phyloP scores from a whole-genome alignment of 306 rosid species.

The Herpetospermum pedunculosum region DNA sequence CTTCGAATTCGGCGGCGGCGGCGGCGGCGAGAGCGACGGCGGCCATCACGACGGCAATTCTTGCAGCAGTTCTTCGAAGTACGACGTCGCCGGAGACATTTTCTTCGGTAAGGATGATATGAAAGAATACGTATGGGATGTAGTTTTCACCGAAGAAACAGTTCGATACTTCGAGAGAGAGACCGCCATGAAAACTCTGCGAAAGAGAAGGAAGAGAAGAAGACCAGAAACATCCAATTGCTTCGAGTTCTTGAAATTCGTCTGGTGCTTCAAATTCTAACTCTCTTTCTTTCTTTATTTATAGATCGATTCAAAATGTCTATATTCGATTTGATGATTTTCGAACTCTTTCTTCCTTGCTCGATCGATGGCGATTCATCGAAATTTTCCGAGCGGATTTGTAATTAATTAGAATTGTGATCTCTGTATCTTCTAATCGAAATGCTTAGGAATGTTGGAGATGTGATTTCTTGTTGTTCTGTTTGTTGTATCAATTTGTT shows the following conservation, averaged over 20 bases:
- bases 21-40: neutral
- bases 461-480: neutral
- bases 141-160: conserved; percentile 14
- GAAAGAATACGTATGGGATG: conserved; percentile 11
- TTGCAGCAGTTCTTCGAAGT: neutral
- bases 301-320: neutral
- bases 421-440: neutral
- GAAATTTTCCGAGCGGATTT: neutral
- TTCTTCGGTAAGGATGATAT: conserved; percentile 25
- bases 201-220: neutral
- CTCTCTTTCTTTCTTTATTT: neutral
- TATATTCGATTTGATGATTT: neutral
- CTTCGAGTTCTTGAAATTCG: conserved; percentile 14
- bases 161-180: conserved; percentile 22
- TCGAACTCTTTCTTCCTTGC: neutral
- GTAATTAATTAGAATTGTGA: neutral
- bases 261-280: conserved; percentile 1
- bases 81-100: conserved; percentile 12
- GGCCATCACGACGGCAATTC: neutral
- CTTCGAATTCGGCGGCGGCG: neutral
- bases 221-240: neutral
- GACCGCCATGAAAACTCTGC: neutral
- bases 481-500: neutral
- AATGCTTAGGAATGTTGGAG: neutral
- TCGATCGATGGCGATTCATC: neutral